phyloP scores from a whole-genome alignment of 164 flowering plant genomes.

The Berberis vulgaris region DNA sequence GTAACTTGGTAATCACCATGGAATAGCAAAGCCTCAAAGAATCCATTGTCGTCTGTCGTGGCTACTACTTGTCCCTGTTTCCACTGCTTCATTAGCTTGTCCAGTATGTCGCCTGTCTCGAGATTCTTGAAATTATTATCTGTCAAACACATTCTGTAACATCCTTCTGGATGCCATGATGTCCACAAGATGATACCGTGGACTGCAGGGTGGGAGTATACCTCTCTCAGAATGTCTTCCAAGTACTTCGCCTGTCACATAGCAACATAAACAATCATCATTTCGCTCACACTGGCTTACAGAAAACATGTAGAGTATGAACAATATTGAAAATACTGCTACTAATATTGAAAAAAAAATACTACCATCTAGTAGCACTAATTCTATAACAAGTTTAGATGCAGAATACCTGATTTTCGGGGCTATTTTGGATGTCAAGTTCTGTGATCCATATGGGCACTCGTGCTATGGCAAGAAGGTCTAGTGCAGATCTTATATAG shows the following conservation, averaged over 20 bases:
- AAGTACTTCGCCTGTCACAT: neutral
- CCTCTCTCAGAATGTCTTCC: neutral
- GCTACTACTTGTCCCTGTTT: neutral
- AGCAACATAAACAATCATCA: too few species aligned
- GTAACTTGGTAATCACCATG: neutral
- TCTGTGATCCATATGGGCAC: constrained; percentile 72
- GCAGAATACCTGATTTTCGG: constrained; percentile 32
- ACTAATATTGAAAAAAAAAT: too few species aligned
- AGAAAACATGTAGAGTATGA: too few species aligned
- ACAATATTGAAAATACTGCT: too few species aligned
- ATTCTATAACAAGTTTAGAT: too few species aligned
- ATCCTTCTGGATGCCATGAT: neutral
- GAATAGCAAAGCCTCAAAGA: neutral
- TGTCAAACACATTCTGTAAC: constrained; percentile 3
- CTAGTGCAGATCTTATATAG: constrained; percentile 51
- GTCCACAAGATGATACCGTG: neutral
- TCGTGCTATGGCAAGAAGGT: constrained; percentile 35
- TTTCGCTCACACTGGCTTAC: too few species aligned
- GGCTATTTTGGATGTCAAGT: constrained; percentile 28
- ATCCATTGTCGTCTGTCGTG: neutral
- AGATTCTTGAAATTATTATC: neutral
- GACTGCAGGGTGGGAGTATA: neutral
- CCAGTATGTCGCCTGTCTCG: neutral
- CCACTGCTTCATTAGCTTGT: neutral
- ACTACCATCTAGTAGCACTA: too few species aligned